A percentile compares a stretch with the other conserved stretches of the same genome.
Evolutionary conservation across 1,139 yeast genomes (phyloP).

Genomic region (Blastobotrys indianensis): DNA sequence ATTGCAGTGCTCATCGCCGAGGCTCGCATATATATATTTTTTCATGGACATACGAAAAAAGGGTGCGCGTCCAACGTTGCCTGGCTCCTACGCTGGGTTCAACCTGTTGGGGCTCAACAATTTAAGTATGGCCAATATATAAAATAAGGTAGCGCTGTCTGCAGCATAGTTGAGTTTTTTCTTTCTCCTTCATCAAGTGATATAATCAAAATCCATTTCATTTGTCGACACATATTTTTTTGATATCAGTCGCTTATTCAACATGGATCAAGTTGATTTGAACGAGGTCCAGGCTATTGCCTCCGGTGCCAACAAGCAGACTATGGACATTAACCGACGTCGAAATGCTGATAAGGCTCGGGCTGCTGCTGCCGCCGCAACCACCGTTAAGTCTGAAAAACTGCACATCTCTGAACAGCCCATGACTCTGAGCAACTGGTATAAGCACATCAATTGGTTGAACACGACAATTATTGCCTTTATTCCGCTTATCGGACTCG

Average conservation of each 20-base stretch:
- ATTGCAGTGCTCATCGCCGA: no score
- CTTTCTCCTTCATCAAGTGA: background rate
- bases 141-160: conserved; percentile 6
- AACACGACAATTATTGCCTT: conserved; percentile 71
- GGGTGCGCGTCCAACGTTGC: background rate
- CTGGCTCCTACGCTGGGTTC: background rate
- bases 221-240: no score
- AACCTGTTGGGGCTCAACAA: conserved; percentile 3
- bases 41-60: no score
- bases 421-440: conserved; percentile 80
- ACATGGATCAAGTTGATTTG: conserved; percentile 45
- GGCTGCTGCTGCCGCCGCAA: conserved; percentile 14
- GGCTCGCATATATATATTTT: no score
- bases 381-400: conserved; percentile 20
- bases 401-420: conserved; percentile 89
- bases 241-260: background rate
- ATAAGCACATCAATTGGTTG: conserved; percentile 88
- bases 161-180: background rate
- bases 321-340: conserved; percentile 30
- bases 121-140: conserved; percentile 13
- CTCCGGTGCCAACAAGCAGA: conserved; percentile 78
- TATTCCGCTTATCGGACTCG: conserved; percentile 63
- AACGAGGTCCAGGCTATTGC: conserved; percentile 80
- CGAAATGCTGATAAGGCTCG: conserved; percentile 25
- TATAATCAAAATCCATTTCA: background rate